Evolutionary conservation across 768 basidiomycete genomes (phyloP), one percentile per base, ranked within the genome.

Genomic region (Amyloporia xantha): DNA sequence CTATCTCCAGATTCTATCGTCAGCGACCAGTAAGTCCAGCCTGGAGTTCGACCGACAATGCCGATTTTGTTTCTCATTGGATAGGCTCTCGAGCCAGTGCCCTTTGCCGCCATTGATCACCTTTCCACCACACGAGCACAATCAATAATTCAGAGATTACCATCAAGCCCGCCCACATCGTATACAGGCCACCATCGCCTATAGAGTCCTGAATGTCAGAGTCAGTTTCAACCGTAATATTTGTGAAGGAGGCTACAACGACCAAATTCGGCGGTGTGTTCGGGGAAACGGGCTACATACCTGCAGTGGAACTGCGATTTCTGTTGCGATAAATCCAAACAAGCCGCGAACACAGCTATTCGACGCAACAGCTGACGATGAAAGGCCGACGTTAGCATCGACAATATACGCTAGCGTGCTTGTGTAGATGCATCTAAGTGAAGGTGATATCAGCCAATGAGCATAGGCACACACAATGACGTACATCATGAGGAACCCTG

Each of bases 381-480:
- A 87, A 24, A 86, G 77, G 7, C 91, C 92, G 4, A 73, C 71
- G 61, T 94, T 95, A 3, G 89, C 80, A 57, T 95, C 91, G 15
- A 92, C 89, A 27, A 93, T 72, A 57, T 92, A 94, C 0, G 91
- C 85, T 25, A 94, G 66, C 0, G 85, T 84, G 44, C 80, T 79
- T n/a, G 80, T 67, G 60, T 86, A 85, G 41, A 82, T 78, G 66
- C 72, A 71, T 55, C 77, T 80, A 49, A 91, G 33, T 3, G 38
- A 27, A 15, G 12, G 50, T 39, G 25, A 40, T 35, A 27, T 24
- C 21, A 19, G 5, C 10, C 19, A 35, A 19, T 11, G 73, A 2
- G 80, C 70, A 33, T 77, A 20, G 49, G 17, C 57, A 21, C 19
- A 12, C 3, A 62, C 81, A 61, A 5, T 91, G 83, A n/a, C 81